phyloP scores from a whole-genome alignment of 257 asterid genomes.

The Eustoma russellianum region DNA sequence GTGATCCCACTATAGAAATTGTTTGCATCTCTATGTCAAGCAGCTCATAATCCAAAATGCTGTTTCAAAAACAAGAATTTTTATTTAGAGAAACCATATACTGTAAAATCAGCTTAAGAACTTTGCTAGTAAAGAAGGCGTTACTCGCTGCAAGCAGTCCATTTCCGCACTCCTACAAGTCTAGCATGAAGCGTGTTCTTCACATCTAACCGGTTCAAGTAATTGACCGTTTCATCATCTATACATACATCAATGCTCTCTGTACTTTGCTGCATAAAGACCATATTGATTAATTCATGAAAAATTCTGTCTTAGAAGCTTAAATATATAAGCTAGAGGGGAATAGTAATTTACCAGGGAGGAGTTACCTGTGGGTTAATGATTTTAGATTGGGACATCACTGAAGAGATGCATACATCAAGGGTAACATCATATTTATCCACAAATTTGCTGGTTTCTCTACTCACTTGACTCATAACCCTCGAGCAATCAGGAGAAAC shows the following conservation, averaged over 20 bases:
- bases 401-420: conserved; percentile 63
- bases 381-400: conserved; percentile 53
- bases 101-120: neutral
- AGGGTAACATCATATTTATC: conserved; percentile 62
- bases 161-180: conserved; percentile 49
- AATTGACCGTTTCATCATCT: conserved; percentile 49
- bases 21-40: conserved; percentile 59
- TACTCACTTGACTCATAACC: conserved; percentile 45
- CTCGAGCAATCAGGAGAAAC: conserved; percentile 39
- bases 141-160: conserved; percentile 69
- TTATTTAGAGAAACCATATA: neutral
- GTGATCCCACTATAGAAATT: conserved; percentile 38
- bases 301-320: neutral
- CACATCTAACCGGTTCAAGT: conserved; percentile 53
- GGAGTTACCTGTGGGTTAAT: conserved; percentile 41
- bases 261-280: conserved; percentile 28
- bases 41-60: conserved; percentile 51
- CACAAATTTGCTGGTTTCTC: conserved; percentile 55
- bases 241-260: conserved; percentile 55
- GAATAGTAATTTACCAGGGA: neutral
- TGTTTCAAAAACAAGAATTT: conserved; percentile 14
- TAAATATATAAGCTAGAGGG: neutral
- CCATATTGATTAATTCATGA: too few relatives aligned
- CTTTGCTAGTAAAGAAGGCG: conserved; percentile 1
- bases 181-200: conserved; percentile 53